phyloP scores from a whole-genome alignment of 2,329 filamentous ascomycete genomes.

The Colletotrichum sojae region DNA sequence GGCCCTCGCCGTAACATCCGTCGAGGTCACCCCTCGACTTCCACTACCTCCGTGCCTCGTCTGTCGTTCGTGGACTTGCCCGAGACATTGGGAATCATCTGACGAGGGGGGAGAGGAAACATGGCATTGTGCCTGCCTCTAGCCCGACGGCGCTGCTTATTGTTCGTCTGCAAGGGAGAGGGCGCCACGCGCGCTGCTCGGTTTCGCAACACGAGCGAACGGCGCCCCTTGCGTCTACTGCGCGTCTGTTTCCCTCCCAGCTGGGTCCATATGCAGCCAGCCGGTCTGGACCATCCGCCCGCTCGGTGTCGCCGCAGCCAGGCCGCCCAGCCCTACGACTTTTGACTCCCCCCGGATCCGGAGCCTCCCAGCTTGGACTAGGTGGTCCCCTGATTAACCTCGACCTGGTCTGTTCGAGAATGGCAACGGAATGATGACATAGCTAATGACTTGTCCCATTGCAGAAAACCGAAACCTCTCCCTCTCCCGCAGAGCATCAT shows the following conservation, averaged over 20 bases:
- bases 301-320: conserved; percentile 7
- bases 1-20: conserved; percentile 1
- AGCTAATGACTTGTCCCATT: neutral
- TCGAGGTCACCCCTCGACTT: conserved; percentile 4
- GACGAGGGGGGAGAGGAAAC: conserved; percentile 12
- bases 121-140: conserved; percentile 11
- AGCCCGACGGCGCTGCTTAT: neutral
- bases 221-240: conserved; percentile 7
- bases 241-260: neutral
- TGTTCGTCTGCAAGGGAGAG: conserved; percentile 6
- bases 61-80: neutral
- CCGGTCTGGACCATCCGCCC: neutral
- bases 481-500: neutral
- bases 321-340: conserved; percentile 21
- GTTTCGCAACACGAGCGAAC: conserved; percentile 2
- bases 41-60: conserved; percentile 2
- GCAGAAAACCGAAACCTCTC: neutral
- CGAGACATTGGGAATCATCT: conserved; percentile 38
- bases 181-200: neutral
- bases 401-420: neutral
- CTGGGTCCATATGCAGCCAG: conserved; percentile 16
- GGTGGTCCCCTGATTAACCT: conserved; percentile 3
- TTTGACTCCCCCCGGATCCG: conserved; percentile 8
- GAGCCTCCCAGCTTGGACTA: conserved; percentile 6
- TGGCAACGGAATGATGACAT: conserved; percentile 23